A percentile compares a stretch with the other conserved stretches of the same genome.
Evolutionary conservation across 2,329 filamentous ascomycete species (phyloP).

Genomic region (Knufia petricola): DNA sequence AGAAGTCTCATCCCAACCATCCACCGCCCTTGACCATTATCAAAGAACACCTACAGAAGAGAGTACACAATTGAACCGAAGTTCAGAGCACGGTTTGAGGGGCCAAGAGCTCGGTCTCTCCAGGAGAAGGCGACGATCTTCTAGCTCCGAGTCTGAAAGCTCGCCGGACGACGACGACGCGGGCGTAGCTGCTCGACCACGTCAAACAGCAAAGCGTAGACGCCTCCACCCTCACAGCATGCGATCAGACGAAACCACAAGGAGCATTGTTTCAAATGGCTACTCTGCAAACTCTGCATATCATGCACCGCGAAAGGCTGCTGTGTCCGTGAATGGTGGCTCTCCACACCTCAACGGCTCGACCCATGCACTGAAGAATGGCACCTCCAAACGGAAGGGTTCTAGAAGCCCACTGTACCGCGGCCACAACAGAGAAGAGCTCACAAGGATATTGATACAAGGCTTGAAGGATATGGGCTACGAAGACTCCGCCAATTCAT

Average conservation of each 20-base stretch:
- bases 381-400: conserved; percentile 27
- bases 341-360: conserved; percentile 27
- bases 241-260: conserved; percentile 49
- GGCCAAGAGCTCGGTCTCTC: conserved; percentile 12
- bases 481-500: conserved; percentile 59
- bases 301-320: conserved; percentile 40
- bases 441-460: conserved; percentile 86
- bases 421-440: conserved; percentile 84
- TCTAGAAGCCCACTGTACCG: conserved; percentile 49
- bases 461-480: conserved; percentile 85
- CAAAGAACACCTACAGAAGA: neutral
- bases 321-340: conserved; percentile 47
- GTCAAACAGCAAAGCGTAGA: conserved; percentile 46
- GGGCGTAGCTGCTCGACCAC: conserved; percentile 19
- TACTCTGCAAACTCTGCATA: conserved; percentile 50
- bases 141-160: conserved; percentile 25
- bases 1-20: conserved; percentile 35
- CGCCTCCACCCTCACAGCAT: conserved; percentile 48
- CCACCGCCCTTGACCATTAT: conserved; percentile 17
- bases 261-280: conserved; percentile 45
- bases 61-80: neutral
- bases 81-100: conserved; percentile 9
- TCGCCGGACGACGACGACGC: conserved; percentile 24
- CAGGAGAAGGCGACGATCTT: conserved; percentile 10
- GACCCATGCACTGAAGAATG: conserved; percentile 33